Evolutionary conservation across 2,329 filamentous ascomycete species (phyloP).

Genomic region (Lecanosticta acicola): DNA sequence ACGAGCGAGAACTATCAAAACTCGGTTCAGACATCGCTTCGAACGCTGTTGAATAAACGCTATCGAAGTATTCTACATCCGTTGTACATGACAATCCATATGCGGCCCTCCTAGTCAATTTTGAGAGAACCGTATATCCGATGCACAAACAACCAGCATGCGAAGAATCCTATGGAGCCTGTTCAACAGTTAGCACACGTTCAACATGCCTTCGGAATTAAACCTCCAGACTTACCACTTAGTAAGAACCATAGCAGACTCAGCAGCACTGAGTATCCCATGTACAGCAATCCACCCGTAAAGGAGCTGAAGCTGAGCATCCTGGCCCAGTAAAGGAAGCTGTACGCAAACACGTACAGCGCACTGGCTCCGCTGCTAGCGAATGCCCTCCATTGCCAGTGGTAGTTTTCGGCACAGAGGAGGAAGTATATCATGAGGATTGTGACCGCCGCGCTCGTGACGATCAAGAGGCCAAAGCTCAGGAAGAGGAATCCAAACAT

Average conservation of each 20-base stretch:
- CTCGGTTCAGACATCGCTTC: no score
- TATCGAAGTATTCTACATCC: constrained; percentile 1
- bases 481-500: constrained; percentile 99
- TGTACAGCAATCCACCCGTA: constrained; percentile 81
- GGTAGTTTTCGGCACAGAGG: constrained; percentile 93
- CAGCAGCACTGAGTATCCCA: constrained; percentile 86
- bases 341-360: constrained; percentile 86
- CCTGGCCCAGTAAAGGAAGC: constrained; percentile 82
- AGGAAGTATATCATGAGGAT: constrained; percentile 94
- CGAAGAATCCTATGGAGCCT: constrained; percentile 94
- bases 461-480: constrained; percentile 95
- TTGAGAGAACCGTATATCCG: constrained; percentile 98
- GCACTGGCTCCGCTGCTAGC: constrained; percentile 85
- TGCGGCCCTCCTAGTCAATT: constrained; percentile 61
- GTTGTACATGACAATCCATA: neutral
- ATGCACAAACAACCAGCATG: constrained; percentile 88
- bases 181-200: constrained; percentile 16
- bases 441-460: constrained; percentile 87
- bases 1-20: no score
- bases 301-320: constrained; percentile 80
- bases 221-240: constrained; percentile 63
- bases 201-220: neutral
- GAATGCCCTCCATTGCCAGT: constrained; percentile 98
- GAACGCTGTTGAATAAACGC: neutral
- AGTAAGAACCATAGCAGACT: constrained; percentile 90